Evolutionary conservation across 2,329 filamentous ascomycete genomes (phyloP).

Genomic region (Cladophialophora bantiana): DNA sequence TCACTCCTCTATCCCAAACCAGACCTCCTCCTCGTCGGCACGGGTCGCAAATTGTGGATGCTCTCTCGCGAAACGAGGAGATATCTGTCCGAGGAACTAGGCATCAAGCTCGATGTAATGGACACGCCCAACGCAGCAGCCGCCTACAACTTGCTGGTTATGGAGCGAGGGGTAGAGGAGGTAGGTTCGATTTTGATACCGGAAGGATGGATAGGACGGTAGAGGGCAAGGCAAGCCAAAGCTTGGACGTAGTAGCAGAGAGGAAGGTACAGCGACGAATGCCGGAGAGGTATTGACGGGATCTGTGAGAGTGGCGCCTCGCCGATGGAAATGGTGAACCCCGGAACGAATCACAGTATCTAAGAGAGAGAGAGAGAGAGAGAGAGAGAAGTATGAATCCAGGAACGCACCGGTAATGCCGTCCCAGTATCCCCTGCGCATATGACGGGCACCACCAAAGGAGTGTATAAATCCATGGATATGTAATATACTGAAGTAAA

Average conservation of each 20-base stretch:
- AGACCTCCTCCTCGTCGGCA: slow-evolving; percentile 90
- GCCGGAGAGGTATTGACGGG: no score
- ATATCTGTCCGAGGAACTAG: slow-evolving; percentile 70
- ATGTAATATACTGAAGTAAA: no score
- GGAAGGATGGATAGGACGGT: slow-evolving; percentile 27
- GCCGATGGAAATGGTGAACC: no score
- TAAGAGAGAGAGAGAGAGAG: no score
- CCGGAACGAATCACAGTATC: no score
- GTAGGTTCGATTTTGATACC: slow-evolving; percentile 60
- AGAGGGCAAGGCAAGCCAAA: not conserved
- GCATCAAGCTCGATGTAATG: slow-evolving; percentile 84
- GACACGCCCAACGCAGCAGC: slow-evolving; percentile 94
- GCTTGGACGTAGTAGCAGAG: not conserved
- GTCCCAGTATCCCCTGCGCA: no score
- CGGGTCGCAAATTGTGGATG: slow-evolving; percentile 77
- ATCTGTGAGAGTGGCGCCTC: no score
- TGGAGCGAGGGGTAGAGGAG: slow-evolving; percentile 75
- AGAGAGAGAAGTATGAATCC: no score
- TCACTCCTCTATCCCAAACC: slow-evolving; percentile 38
- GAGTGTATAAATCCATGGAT: no score
- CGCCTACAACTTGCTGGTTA: slow-evolving; percentile 94
- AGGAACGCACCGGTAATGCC: no score
- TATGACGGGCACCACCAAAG: no score
- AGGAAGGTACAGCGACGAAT: not conserved
- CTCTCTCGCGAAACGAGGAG: slow-evolving; percentile 76